Percentiles rank a stretch among this genome's conserved stretches.
Conservation (phyloP, 164 flowering plant genomes). For the Buxus sempervirens region DNA sequence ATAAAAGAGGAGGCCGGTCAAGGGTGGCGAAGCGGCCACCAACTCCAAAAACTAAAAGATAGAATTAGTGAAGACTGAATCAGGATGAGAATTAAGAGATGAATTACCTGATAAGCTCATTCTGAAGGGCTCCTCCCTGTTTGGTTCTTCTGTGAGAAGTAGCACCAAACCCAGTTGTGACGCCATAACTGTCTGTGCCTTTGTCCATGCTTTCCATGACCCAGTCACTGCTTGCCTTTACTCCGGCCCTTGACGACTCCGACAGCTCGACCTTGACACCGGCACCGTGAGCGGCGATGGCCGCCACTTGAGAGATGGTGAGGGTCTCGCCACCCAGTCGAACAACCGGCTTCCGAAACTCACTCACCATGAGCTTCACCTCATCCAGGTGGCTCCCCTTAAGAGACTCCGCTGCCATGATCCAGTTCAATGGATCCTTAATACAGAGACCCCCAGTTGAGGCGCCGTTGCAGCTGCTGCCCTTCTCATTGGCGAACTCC, state of each 20-base stretch:
- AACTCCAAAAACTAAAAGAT: too few species aligned
- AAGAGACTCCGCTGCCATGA: slow-evolving; percentile 42
- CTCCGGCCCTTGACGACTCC: slow-evolving; percentile 46
- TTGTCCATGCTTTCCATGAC: slow-evolving; percentile 61
- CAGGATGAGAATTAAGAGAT: not conserved
- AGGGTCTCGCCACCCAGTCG: slow-evolving; percentile 48
- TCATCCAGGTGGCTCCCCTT: slow-evolving; percentile 61
- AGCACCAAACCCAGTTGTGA: too few species aligned
- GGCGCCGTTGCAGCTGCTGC: not conserved
- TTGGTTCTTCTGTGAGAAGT: slow-evolving; percentile 63
- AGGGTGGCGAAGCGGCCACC: too few species aligned
- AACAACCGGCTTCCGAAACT: slow-evolving; percentile 44
- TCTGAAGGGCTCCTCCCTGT: slow-evolving; percentile 58
- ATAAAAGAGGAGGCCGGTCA: too few species aligned
- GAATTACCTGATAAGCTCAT: slow-evolving; percentile 56
- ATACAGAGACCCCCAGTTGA: slow-evolving; percentile 14
- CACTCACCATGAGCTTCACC: slow-evolving; percentile 61
- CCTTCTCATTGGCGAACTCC: not conserved
- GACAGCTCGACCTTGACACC: slow-evolving; percentile 45
- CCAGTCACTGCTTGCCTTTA: slow-evolving; percentile 73
- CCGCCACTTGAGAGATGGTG: slow-evolving; percentile 59
- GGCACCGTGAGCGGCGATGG: slow-evolving; percentile 27
- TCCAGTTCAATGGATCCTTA: slow-evolving; percentile 55
- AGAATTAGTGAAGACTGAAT: too few species aligned
- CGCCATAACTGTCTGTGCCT: slow-evolving; percentile 61